These are phyloP conservation scores for Suhomyces atakaporum DNA, from an alignment of 1,139 yeast genomes.

Conservation along the genomic window DNA sequence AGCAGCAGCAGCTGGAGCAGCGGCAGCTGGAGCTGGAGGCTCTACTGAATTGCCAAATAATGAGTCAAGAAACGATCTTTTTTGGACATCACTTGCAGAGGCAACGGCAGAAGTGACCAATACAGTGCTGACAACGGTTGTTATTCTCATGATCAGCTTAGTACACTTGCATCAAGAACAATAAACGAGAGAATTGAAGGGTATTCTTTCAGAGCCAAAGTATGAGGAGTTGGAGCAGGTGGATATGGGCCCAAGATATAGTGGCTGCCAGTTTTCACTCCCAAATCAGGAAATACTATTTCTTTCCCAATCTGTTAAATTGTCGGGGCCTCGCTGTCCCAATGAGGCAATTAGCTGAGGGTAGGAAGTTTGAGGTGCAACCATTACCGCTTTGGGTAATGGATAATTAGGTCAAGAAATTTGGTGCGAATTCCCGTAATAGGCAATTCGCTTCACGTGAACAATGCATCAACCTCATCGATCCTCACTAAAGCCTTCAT, in stretches of 20 bases:
- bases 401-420: neutral
- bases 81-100: constrained; percentile 18
- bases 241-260: constrained; percentile 11
- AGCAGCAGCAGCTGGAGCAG: constrained; percentile 15
- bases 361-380: constrained; percentile 6
- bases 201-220: constrained; percentile 7
- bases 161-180: constrained; percentile 15
- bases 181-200: constrained; percentile 15
- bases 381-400: constrained; percentile 11
- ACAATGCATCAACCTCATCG: neutral
- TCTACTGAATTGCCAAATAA: constrained; percentile 15
- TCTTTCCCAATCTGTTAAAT: constrained; percentile 12
- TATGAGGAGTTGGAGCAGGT: constrained; percentile 4
- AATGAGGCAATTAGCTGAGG: constrained; percentile 6
- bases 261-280: constrained; percentile 11
- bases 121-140: constrained; percentile 22
- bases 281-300: constrained; percentile 13
- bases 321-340: constrained; percentile 2
- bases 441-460: constrained; percentile 2
- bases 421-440: constrained; percentile 3
- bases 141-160: constrained; percentile 21
- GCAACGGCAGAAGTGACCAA: constrained; percentile 24
- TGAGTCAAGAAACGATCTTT: constrained; percentile 21
- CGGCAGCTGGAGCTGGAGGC: constrained; percentile 13
- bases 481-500: no score